These are phyloP conservation scores for Chlorociboria aeruginascens DNA, from an alignment of 495 filamentous ascomycete species.

Conservation along the genomic window DNA sequence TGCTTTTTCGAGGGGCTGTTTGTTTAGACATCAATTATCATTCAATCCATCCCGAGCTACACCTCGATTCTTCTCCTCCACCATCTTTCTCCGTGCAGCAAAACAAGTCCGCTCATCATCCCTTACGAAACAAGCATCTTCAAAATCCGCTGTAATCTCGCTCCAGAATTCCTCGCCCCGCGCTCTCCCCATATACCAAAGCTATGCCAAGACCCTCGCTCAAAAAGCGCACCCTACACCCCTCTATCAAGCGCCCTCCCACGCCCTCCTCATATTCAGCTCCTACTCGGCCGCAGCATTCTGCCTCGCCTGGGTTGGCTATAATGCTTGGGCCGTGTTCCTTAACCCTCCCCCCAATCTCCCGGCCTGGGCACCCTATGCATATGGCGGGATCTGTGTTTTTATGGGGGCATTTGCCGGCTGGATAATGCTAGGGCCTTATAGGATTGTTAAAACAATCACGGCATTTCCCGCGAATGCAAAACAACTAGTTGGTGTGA, in stretches of 20 bases:
- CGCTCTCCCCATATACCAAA: slow-evolving; percentile 9
- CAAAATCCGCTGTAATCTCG: neutral
- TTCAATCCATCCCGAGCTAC: neutral
- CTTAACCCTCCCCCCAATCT: slow-evolving; percentile 31
- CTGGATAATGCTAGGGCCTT: slow-evolving; percentile 32
- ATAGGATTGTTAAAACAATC: slow-evolving; percentile 29
- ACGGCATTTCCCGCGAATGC: slow-evolving; percentile 13
- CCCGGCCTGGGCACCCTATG: slow-evolving; percentile 28
- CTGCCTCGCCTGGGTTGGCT: slow-evolving; percentile 44
- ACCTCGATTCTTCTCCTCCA: slow-evolving; percentile 10
- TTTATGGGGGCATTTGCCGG: slow-evolving; percentile 32
- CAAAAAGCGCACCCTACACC: slow-evolving; percentile 29
- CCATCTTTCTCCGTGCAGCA: slow-evolving; percentile 1
- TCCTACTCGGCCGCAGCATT: slow-evolving; percentile 43
- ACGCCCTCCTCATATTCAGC: slow-evolving; percentile 43
- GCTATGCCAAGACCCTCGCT: slow-evolving; percentile 34
- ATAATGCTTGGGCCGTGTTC: slow-evolving; percentile 37
- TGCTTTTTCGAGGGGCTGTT: slow-evolving; percentile 17
- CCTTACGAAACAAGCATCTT: neutral
- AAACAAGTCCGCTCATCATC: neutral
- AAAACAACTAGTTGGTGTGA: neutral
- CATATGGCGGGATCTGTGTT: slow-evolving; percentile 31
- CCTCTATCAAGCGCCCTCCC: slow-evolving; percentile 50
- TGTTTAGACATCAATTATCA: slow-evolving; percentile 6
- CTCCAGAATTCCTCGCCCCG: neutral